Base-by-base conservation (phyloP, 805 yeast species). In the Ogataea parapolymorpha region DNA sequence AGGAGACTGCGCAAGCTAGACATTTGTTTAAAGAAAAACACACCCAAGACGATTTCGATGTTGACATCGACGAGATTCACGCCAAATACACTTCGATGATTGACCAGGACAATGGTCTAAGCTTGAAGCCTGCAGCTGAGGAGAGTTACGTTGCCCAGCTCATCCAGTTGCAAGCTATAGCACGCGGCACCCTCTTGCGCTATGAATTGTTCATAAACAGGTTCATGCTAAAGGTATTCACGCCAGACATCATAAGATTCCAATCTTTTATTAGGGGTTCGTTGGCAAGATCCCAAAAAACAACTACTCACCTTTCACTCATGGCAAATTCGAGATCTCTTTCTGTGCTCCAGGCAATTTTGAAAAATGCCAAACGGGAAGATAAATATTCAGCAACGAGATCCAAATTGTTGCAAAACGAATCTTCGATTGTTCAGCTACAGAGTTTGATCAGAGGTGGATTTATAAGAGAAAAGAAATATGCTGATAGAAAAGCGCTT, bases 131-230 rank as follows among this genome's bases (percentile, higher is more conserved):
- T 5, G 18, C 27, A n/a, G n/a, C 20, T 2, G 29, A 30, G 13
- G 10, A 39, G 5, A 26, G 41, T 14, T 45, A 41, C 2, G 36
- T 41, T 14, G 45, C 38, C 2, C 37, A 45, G 6, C 33, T 59
- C 25, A 44, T 61, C 18, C 67, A 63, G 41, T 64, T 89, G 13
- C 96, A 89, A 58, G 77, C 93, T 0, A 62, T 80, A 17, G 73
- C 85, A 13, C 68, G 87, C 49, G 95, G 93, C 14, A 79, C 85
- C 0, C 67, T 78, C 29, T 65, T 76, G 41, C 71, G 96, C 38
- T 85, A 81, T 56, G 64, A 66, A 15, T 67, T 80, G 65, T 80
- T 79, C 58, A 82, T 85, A 26, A 75, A 76, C 49, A 71, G 71
- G 42, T 80, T 81, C 44, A 71, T 84, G 67, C 56, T 85, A 22